Evolutionary conservation across 1,284 basidiomycete species (phyloP), one percentile per base, ranked within the genome.

Genomic region (Rhodotorula mucilaginosa): DNA sequence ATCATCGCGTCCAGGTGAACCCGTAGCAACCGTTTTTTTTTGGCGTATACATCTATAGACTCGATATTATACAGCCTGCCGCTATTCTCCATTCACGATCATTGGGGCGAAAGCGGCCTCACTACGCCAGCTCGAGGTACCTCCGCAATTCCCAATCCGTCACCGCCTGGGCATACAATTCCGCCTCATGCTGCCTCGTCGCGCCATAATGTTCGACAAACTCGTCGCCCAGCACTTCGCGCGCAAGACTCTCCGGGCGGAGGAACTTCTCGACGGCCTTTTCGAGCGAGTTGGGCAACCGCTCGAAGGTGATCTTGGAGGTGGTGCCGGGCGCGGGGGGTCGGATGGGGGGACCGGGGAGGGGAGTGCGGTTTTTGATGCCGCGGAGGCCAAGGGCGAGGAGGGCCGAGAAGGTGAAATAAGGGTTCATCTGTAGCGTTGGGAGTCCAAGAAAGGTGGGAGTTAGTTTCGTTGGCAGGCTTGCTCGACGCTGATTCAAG

Each of bases 191-290:
- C 60, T 51, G 85, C 77, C 95, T 87, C 16, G 95, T 97, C 3
- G 92, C 94, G 7, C 90, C 93, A 79, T 87, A 96, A 79, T 98
- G 95, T 48, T 97, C 92, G 4, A 98, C 92, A 78, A 97, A 93
- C 51, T 88, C 88, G 78, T 94, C 84, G 0, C 94, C 94, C 68
- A 98, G 88, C 57, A 93, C 85, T 49, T 75, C 47, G 93, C 79
- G 93, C 84, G 0, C 94, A 93, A 69, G 97, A 88, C 90, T 61
- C 67, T 84, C 87, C 13, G 86, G 83, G 34, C 83, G 82, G 88
- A 91, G 91, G 88, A 98, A 95, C 63, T 84, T 83, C 60, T 84
- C 82, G 1, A 92, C 92, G 6, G 94, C 94, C 15, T 85, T 82
- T 79, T 93, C 90, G 31, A 98, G 84, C 1, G 89, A 90, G 44